Evolutionary conservation across 257 asterid genomes (phyloP).

Genomic region (Capsicum baccatum): DNA sequence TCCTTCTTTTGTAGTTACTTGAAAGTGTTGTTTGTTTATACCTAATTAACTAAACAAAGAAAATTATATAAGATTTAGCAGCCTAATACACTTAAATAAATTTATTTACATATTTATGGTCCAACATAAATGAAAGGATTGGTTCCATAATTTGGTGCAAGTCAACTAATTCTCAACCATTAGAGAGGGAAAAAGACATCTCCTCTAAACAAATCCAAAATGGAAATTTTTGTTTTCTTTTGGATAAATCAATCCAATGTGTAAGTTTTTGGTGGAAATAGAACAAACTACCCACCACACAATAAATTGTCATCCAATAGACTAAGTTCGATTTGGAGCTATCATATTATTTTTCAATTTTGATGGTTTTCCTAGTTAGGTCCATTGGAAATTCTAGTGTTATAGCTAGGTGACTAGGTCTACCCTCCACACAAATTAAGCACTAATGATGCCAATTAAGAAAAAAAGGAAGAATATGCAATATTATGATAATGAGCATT

Average conservation of each 20-base stretch:
- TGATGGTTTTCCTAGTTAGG: constrained; percentile 19
- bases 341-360: neutral
- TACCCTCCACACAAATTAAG: constrained; percentile 3
- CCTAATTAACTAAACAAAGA: neutral
- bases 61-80: constrained; percentile 1
- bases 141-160: neutral
- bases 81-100: neutral
- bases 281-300: neutral
- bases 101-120: neutral
- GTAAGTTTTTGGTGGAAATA: constrained; percentile 16
- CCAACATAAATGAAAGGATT: constrained; percentile 20
- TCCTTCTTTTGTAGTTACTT: neutral
- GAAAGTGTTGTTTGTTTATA: constrained; percentile 15
- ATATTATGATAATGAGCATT: neutral
- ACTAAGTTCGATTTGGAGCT: constrained; percentile 15
- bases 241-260: neutral
- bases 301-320: neutral
- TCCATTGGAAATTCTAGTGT: constrained; percentile 7
- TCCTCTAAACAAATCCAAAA: neutral
- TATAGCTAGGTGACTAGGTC: neutral
- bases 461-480: neutral
- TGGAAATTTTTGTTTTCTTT: constrained; percentile 12
- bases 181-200: constrained; percentile 19
- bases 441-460: neutral
- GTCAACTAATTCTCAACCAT: constrained; percentile 22